phyloP scores from a whole-genome alignment of 441 rosid species.

The Erysimum cheiri region DNA sequence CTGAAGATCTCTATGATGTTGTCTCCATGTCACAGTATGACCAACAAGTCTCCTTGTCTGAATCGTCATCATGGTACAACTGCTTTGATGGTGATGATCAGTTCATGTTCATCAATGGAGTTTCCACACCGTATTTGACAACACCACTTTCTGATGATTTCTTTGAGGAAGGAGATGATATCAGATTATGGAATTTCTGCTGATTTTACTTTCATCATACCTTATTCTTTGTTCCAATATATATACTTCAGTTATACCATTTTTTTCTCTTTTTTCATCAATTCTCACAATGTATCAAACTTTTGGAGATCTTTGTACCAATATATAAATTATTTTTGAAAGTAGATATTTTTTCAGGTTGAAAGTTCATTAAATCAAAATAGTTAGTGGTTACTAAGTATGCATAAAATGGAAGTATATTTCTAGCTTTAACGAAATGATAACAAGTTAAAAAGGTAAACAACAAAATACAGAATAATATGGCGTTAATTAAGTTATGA shows the following conservation, averaged over 20 bases:
- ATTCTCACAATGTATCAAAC: conserved; percentile 18
- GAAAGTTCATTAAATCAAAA: background rate
- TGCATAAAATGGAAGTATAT: too few relatives aligned
- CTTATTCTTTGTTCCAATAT: conserved; percentile 33
- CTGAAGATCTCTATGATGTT: conserved; percentile 67
- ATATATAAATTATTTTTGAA: conserved; percentile 11
- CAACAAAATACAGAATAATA: background rate
- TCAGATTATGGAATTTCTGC: conserved; percentile 81
- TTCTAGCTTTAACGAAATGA: conserved; percentile 12
- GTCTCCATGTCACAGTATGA: conserved; percentile 49
- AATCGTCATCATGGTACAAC: conserved; percentile 54
- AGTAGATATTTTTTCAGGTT: background rate
- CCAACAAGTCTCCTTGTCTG: conserved; percentile 48
- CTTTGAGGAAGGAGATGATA: conserved; percentile 68
- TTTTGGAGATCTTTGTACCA: conserved; percentile 33
- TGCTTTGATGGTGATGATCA: conserved; percentile 60
- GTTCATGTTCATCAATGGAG: conserved; percentile 47
- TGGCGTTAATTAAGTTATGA: background rate
- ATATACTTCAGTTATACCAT: conserved; percentile 31
- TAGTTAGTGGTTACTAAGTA: background rate
- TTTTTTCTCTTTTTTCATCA: background rate
- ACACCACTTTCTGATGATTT: conserved; percentile 53
- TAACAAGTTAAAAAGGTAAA: conserved; percentile 10
- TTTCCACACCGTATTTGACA: conserved; percentile 44
- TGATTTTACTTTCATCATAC: conserved; percentile 34